Evolutionary conservation across 2,329 filamentous ascomycete species (phyloP).

Genomic region (Cercospora beticola): DNA sequence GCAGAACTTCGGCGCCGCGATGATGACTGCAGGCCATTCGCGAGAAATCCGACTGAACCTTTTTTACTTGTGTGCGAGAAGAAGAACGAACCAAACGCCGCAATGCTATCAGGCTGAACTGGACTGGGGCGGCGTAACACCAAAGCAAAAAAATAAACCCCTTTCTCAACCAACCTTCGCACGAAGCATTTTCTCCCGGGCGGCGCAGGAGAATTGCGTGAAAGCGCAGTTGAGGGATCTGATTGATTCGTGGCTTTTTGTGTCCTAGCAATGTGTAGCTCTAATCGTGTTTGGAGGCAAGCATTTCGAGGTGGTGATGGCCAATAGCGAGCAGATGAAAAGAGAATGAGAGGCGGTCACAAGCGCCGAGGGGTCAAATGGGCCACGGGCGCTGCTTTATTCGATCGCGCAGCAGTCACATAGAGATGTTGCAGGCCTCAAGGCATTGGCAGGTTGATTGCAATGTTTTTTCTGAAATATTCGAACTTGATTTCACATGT

Average conservation of each 20-base stretch:
- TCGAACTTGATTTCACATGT: neutral
- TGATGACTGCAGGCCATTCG: neutral
- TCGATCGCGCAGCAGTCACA: slow-evolving; percentile 3
- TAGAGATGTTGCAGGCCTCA: slow-evolving; percentile 8
- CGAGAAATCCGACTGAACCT: neutral
- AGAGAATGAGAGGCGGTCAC: neutral
- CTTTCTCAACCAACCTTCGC: neutral
- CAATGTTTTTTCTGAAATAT: neutral
- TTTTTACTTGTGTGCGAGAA: neutral
- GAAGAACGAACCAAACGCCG: neutral
- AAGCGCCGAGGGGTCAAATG: neutral
- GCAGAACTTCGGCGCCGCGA: neutral
- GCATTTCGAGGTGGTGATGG: slow-evolving; percentile 1
- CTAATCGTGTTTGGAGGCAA: neutral
- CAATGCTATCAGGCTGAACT: slow-evolving; percentile 1
- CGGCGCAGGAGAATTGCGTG: too few species aligned
- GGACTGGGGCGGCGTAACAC: neutral
- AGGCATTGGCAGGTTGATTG: neutral
- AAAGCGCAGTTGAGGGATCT: neutral
- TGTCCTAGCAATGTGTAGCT: neutral
- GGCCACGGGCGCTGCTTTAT: neutral
- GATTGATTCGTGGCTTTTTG: neutral
- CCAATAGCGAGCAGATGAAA: neutral
- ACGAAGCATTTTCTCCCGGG: neutral
- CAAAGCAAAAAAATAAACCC: neutral